Evolutionary conservation across 345 rosid species (phyloP).

Genomic region (Eucalyptus albens): DNA sequence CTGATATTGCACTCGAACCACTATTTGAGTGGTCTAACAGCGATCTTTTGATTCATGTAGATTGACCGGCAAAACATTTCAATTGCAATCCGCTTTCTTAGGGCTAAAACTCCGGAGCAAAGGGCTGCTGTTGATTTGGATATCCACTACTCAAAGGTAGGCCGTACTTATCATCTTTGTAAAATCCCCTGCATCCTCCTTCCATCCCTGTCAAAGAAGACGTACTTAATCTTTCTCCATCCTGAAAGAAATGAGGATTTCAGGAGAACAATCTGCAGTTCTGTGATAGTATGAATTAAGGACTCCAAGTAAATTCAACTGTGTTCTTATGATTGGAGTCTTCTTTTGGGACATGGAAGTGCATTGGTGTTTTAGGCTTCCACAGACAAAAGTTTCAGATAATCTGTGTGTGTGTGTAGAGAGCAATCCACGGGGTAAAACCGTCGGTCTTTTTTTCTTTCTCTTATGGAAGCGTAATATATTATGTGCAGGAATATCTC

Average conservation of each 20-base stretch:
- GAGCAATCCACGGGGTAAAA: neutral
- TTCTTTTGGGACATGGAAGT: neutral
- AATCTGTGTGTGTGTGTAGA: neutral
- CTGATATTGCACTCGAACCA: neutral
- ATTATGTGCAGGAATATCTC: constrained; percentile 53
- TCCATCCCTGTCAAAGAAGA: neutral
- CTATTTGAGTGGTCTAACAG: neutral
- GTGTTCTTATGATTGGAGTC: neutral
- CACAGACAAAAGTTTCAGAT: neutral
- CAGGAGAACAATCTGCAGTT: neutral
- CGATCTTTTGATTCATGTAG: constrained; percentile 13
- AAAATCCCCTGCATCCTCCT: neutral
- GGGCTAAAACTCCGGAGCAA: constrained; percentile 82
- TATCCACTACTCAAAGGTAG: constrained; percentile 81
- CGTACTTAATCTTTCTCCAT: neutral
- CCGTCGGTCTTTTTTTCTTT: neutral
- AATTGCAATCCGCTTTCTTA: constrained; percentile 66
- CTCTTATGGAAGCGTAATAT: neutral
- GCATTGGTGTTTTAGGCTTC: neutral
- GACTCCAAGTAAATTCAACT: neutral
- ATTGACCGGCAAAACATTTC: constrained; percentile 54
- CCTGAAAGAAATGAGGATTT: neutral
- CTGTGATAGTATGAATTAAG: neutral
- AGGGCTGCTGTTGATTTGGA: constrained; percentile 98
- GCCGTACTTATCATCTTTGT: neutral